These are phyloP conservation scores for Solanum stenotomum DNA, from an alignment of 257 asterid genomes.

Conservation along the genomic window DNA sequence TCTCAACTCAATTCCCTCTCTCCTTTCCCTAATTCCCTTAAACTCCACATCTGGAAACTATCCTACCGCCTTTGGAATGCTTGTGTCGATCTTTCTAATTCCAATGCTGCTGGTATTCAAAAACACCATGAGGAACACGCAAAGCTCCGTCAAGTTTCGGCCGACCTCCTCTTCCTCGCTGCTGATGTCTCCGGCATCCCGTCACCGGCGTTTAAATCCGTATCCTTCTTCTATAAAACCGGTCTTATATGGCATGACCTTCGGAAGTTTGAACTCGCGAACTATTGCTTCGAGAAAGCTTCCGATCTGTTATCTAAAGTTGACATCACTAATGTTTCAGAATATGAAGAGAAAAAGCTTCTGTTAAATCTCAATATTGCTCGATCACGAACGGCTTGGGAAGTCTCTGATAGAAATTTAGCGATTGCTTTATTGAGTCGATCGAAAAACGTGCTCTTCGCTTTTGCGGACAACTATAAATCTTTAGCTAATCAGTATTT, in stretches of 20 bases:
- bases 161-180: constrained; percentile 65
- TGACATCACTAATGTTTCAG: constrained; percentile 35
- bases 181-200: constrained; percentile 72
- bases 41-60: constrained; percentile 76
- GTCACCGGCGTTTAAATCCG: constrained; percentile 64
- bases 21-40: constrained; percentile 61
- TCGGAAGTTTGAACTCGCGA: constrained; percentile 50
- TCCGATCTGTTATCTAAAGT: constrained; percentile 63
- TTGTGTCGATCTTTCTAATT: constrained; percentile 80
- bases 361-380: constrained; percentile 65
- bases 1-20: constrained; percentile 49
- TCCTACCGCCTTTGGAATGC: constrained; percentile 95
- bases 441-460: constrained; percentile 65
- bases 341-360: constrained; percentile 58
- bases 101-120: constrained; percentile 7
- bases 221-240: constrained; percentile 71
- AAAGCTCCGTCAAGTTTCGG: constrained; percentile 75
- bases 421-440: constrained; percentile 64
- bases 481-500: constrained; percentile 76
- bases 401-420: constrained; percentile 60
- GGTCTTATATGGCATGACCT: constrained; percentile 82
- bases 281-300: constrained; percentile 82
- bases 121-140: constrained; percentile 59
- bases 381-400: constrained; percentile 84
- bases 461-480: constrained; percentile 47